These are phyloP conservation scores for Solanum clarkiae DNA, from an alignment of 257 asterid genomes.

Conservation along the genomic window DNA sequence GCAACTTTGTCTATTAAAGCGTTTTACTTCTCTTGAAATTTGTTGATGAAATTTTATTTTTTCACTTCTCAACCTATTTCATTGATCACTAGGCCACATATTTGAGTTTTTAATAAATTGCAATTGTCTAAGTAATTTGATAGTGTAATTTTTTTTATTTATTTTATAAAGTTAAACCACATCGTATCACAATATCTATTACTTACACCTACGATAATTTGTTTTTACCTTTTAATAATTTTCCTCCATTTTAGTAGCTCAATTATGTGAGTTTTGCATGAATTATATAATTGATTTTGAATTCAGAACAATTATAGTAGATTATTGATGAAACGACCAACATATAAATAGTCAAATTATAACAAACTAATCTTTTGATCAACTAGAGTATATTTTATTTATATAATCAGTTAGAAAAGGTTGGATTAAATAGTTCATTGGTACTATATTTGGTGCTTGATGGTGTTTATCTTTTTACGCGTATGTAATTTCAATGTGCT, in stretches of 20 bases:
- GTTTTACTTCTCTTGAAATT: too few species aligned
- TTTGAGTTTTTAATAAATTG: too few species aligned
- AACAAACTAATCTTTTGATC: neutral
- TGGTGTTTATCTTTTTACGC: neutral
- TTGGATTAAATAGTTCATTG: neutral
- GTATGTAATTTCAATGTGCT: neutral
- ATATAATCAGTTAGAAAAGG: neutral
- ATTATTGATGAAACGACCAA: neutral
- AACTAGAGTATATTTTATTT: neutral
- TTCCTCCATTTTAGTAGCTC: neutral
- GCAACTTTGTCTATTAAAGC: too few species aligned
- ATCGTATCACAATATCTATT: too few species aligned
- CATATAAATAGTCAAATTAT: neutral
- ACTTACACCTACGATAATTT: neutral
- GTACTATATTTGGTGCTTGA: neutral
- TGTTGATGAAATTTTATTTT: too few species aligned
- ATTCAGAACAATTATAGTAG: neutral
- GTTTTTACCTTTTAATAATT: neutral
- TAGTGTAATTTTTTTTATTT: too few species aligned
- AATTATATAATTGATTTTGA: neutral
- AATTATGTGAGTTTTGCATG: neutral
- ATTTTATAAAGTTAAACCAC: too few species aligned
- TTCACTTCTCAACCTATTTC: too few species aligned
- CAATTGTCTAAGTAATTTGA: too few species aligned
- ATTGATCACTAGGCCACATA: accelerated